Base-by-base conservation (phyloP, 805 yeast species). In the Spathaspora boniae region DNA sequence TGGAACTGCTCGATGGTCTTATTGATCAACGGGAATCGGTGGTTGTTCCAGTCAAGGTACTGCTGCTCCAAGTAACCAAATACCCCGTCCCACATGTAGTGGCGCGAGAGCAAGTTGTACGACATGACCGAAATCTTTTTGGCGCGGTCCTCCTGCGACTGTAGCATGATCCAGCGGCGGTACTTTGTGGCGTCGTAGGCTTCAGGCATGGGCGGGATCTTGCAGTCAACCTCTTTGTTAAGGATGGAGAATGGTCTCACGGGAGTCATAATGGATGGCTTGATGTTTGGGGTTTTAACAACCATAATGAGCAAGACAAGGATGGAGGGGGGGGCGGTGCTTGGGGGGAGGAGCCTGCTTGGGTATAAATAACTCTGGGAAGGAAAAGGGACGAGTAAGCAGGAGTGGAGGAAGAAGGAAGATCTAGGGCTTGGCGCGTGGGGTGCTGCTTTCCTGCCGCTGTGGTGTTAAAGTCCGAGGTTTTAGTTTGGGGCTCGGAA, bases 1-100 rank as follows among this genome's bases (percentile, higher is more conserved):
- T 69, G 63, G 24, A 78, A 44, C 34, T 75, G 57, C 5, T 48
- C 41, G 4, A 55, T 44, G 4, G 53, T 54, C 28, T 47, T 38
- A 33, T 53, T 53, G 23, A 55, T 44, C 7, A 54, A 39, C 0
- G 60, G 60, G 36, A 75, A 68, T 40, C 83, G 45, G 42, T 69
- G 68, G 5, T 53, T 53, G n/a, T 39, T 19, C 83, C 82, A 76
- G 31, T 66, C 66, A 15, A 68, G 63, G 42, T 59, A 70, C 28
- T 63, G 50, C 8, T 61, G 60, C 1, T 76, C 74, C 14, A 76
- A 68, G 45, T 76, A 72, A 7, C 60, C 55, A 44, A 76, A 79
- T 4, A 78, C 76, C 34, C 68, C 68, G 1, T 73, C 72, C 84
- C 84, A 78, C 55, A 78, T 58, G 42, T 79, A 79, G 34, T 77